Base-by-base conservation (phyloP, 2,329 filamentous ascomycete genomes). In the Fonsecaea pedrosoi region DNA sequence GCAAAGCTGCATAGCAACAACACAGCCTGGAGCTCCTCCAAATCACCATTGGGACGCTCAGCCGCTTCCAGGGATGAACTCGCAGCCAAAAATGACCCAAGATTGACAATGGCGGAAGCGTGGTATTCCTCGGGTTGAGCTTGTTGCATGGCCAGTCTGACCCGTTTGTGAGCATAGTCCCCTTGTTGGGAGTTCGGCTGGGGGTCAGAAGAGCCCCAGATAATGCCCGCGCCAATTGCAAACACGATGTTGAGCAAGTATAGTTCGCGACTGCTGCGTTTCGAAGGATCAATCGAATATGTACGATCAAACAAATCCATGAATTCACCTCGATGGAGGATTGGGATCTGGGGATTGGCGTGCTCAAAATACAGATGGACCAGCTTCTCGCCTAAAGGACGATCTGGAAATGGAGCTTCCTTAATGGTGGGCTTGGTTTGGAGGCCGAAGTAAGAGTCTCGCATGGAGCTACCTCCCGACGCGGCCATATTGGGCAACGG, bases 161-260 rank as follows among this genome's bases (percentile, higher is more conserved):
- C 86, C 65, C 80, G 79, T 68, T 83, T 84, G 37, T 77, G 77
- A 25, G 72, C 75, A 50, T 68, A 68, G 8, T 71, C 68, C 21
- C 74, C 73, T 40, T 74, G 76, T 10, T 73, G 71, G 9, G 73
- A 69, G 12, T 76, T 73, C 5, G 71, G 65, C 54, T 71, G 69
- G 1, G 65, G 60, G 61, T 74, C 71, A 32, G 74, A 70, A 48
- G 73, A 62, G 60, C 72, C 42, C 72, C 97, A 88, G 71, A 97
- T 96, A 73, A 97, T 96, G 18, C 93, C 94, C 18, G 92, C 91
- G 6, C 95, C 95, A 73, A 98, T 97, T 13, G 94, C 94, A 80
- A 96, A 98, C 30, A 98, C 94, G 79, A 98, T 97, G 78, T 97
- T 97, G 69, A 98, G 84, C 81, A 96, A 87, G 79, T 97, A 98